Evolutionary conservation across 345 rosid genomes (phyloP).

Genomic region (Lenwebbia sp.): DNA sequence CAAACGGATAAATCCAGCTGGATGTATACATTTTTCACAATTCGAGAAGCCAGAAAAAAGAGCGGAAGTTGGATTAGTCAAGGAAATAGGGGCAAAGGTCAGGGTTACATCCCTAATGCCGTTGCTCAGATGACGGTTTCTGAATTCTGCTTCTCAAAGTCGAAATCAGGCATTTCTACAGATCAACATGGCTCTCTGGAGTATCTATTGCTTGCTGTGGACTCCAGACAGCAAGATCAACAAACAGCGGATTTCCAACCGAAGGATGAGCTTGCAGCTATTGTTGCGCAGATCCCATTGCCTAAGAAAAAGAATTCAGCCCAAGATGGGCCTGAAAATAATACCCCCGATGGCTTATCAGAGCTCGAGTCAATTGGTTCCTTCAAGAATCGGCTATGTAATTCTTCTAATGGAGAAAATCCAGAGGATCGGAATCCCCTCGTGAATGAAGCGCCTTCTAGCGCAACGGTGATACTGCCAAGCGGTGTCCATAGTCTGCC

Average conservation of each 20-base stretch:
- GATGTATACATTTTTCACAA: constrained; percentile 62
- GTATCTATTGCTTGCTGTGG: constrained; percentile 55
- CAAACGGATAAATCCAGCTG: constrained; percentile 41
- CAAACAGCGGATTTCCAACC: constrained; percentile 41
- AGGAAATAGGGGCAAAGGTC: constrained; percentile 47
- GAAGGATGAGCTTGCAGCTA: constrained; percentile 79
- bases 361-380: constrained; percentile 9
- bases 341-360: background rate
- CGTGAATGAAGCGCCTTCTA: constrained; percentile 14
- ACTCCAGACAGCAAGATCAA: constrained; percentile 25
- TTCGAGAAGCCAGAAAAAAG: constrained; percentile 69
- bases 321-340: constrained; percentile 18
- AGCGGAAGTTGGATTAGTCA: constrained; percentile 69
- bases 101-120: constrained; percentile 50
- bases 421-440: constrained; percentile 3
- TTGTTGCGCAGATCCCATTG: constrained; percentile 53
- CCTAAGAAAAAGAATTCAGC: constrained; percentile 5
- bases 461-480: constrained; percentile 73
- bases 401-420: constrained; percentile 5
- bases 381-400: background rate
- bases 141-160: constrained; percentile 22
- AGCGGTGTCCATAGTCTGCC: constrained; percentile 81
- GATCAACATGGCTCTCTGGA: constrained; percentile 40
- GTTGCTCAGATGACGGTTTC: constrained; percentile 83
- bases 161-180: constrained; percentile 7